Percentiles rank a stretch among this genome's conserved stretches.
Conservation (phyloP, 495 filamentous ascomycete species). For the Choiromyces venosus region DNA sequence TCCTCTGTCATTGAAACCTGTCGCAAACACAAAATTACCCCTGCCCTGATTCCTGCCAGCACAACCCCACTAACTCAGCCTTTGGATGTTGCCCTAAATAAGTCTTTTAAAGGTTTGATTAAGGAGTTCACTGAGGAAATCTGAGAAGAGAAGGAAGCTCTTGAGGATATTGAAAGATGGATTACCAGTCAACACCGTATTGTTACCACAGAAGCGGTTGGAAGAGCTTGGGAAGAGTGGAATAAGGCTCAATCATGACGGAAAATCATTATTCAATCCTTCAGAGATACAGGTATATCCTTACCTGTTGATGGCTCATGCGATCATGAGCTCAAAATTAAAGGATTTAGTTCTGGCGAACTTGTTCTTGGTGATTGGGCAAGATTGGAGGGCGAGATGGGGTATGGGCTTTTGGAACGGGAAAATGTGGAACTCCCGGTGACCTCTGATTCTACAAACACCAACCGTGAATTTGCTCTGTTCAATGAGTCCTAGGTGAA, state of each 20-base stretch:
- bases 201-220: slow-evolving; percentile 8
- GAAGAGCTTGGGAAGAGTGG: slow-evolving; percentile 8
- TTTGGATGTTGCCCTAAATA: slow-evolving; percentile 8
- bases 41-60: not conserved
- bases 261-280: slow-evolving; percentile 4
- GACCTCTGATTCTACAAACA: not conserved
- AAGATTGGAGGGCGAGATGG: not conserved
- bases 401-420: slow-evolving; percentile 4
- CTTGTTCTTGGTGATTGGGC: not conserved
- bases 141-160: not conserved
- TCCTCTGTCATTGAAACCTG: not conserved
- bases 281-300: not conserved
- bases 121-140: slow-evolving; percentile 1
- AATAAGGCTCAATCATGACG: not conserved
- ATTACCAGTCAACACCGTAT: slow-evolving; percentile 5
- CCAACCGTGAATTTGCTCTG: not conserved
- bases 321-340: slow-evolving; percentile 7
- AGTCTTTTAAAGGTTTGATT: slow-evolving; percentile 2
- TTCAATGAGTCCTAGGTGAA: not conserved
- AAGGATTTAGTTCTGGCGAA: not conserved
- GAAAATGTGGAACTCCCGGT: slow-evolving; percentile 7
- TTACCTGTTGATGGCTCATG: not conserved
- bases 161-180: slow-evolving; percentile 9
- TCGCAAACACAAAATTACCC: not conserved
- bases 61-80: not conserved